These are phyloP conservation scores for Salix suchowensis DNA, from an alignment of 345 rosid genomes.

Conservation along the genomic window DNA sequence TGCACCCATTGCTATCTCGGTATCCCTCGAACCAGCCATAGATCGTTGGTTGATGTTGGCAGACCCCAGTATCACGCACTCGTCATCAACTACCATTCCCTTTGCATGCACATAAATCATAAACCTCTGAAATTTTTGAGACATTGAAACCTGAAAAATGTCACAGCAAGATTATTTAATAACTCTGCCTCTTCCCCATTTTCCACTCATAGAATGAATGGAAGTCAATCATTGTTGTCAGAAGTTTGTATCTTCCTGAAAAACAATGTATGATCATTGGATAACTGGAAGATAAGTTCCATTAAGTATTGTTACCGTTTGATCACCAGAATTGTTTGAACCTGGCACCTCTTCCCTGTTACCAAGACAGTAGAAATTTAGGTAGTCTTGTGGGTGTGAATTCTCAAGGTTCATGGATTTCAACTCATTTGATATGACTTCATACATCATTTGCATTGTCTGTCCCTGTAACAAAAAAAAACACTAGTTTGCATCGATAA, in stretches of 20 bases:
- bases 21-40: slow-evolving; percentile 78
- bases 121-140: slow-evolving; percentile 57
- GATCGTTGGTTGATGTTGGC: slow-evolving; percentile 86
- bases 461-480: slow-evolving; percentile 44
- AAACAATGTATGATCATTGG: neutral
- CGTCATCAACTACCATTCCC: slow-evolving; percentile 86
- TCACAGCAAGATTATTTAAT: neutral
- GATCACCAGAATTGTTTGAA: slow-evolving; percentile 17
- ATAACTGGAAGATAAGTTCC: neutral
- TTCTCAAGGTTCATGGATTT: slow-evolving; percentile 43
- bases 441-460: slow-evolving; percentile 86
- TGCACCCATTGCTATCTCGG: slow-evolving; percentile 87
- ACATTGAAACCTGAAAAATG: slow-evolving; percentile 46
- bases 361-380: slow-evolving; percentile 85
- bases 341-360: slow-evolving; percentile 53
- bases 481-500: neutral
- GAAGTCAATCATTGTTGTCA: neutral
- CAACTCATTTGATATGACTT: slow-evolving; percentile 59
- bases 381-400: slow-evolving; percentile 60
- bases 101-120: slow-evolving; percentile 85
- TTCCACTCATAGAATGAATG: neutral
- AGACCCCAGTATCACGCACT: slow-evolving; percentile 73
- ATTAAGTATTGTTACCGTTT: slow-evolving; percentile 30
- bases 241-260: neutral
- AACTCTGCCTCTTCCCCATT: neutral